Evolutionary conservation across 345 rosid species (phyloP).

Genomic region (Theobroma cacao): DNA sequence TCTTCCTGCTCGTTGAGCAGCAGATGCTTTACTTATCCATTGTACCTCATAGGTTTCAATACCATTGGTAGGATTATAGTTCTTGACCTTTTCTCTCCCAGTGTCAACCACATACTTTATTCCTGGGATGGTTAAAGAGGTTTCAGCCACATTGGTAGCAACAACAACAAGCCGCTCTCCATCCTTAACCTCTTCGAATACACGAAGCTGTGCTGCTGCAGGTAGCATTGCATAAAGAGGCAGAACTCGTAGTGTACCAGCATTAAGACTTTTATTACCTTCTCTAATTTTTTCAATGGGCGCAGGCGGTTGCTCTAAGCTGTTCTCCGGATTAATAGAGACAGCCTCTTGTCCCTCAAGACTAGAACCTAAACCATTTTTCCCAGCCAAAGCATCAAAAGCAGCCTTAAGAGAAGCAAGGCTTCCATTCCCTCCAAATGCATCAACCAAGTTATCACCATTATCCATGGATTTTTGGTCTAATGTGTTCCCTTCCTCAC

Average conservation of each 20-base stretch:
- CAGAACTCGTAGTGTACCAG: slow-evolving; percentile 50
- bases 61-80: slow-evolving; percentile 65
- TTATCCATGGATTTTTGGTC: slow-evolving; percentile 27
- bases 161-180: slow-evolving; percentile 83
- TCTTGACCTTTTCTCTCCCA: slow-evolving; percentile 86
- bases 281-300: slow-evolving; percentile 20
- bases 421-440: slow-evolving; percentile 36
- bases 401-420: slow-evolving; percentile 70
- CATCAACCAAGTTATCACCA: slow-evolving; percentile 26
- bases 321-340: slow-evolving; percentile 19
- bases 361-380: slow-evolving; percentile 22
- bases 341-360: slow-evolving; percentile 15
- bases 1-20: slow-evolving; percentile 94
- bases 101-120: slow-evolving; percentile 96
- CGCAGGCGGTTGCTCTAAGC: slow-evolving; percentile 23
- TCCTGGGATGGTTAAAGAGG: slow-evolving; percentile 90
- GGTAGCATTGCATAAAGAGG: slow-evolving; percentile 96
- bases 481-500: slow-evolving; percentile 28
- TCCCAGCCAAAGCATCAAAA: slow-evolving; percentile 63
- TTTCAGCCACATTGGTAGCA: slow-evolving; percentile 97
- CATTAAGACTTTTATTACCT: slow-evolving; percentile 21
- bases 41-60: slow-evolving; percentile 71
- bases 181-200: slow-evolving; percentile 74
- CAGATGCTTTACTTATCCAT: slow-evolving; percentile 95
- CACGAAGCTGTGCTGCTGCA: slow-evolving; percentile 76